Percentiles rank a stretch among this genome's conserved stretches.
These are phyloP conservation scores for Neofusicoccum cordaticola DNA, from an alignment of 2,329 filamentous ascomycete genomes.

Conservation along the genomic window DNA sequence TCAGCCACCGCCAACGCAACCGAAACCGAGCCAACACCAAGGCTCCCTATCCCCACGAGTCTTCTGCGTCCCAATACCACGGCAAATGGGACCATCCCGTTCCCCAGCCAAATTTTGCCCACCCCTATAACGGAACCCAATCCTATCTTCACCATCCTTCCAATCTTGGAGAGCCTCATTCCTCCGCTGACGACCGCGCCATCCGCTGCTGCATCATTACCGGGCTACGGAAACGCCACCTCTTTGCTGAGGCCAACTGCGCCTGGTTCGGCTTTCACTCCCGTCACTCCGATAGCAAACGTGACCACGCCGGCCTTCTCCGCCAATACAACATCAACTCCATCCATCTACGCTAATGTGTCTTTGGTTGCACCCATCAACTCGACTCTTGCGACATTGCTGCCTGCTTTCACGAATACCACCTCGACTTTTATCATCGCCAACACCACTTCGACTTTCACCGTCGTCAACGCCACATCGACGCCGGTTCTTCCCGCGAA, in stretches of 20 bases:
- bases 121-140: neutral
- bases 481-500: neutral
- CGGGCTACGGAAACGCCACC: neutral
- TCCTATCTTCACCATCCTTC: slow-evolving; percentile 9
- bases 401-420: neutral
- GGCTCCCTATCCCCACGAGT: neutral
- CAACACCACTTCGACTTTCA: neutral
- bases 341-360: neutral
- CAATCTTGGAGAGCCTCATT: neutral
- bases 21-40: neutral
- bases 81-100: neutral
- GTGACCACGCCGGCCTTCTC: neutral
- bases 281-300: neutral
- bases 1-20: neutral
- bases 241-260: neutral
- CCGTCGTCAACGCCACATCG: neutral
- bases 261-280: neutral
- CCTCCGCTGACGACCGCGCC: neutral
- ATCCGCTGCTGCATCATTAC: neutral
- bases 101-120: neutral
- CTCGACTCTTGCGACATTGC: neutral
- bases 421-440: neutral
- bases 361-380: neutral
- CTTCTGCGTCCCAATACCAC: neutral
- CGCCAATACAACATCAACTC: neutral